phyloP scores from a whole-genome alignment of 768 basidiomycete species.

The Galerina sulciceps region DNA sequence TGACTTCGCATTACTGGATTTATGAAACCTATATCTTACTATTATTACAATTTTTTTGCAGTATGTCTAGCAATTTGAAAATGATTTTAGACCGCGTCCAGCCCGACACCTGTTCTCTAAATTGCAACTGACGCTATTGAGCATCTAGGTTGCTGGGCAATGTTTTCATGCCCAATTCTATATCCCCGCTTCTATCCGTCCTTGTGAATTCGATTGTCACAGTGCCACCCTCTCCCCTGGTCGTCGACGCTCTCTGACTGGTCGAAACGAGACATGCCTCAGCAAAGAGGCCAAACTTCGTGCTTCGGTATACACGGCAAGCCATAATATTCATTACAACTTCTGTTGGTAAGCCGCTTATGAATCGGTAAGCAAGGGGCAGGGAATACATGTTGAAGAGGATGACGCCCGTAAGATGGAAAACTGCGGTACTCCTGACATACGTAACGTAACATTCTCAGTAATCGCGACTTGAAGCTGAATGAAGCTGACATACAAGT shows the following conservation, averaged over 20 bases:
- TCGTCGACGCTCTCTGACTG: neutral
- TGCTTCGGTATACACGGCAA: slow-evolving; percentile 20
- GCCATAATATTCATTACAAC: slow-evolving; percentile 24
- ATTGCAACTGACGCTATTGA: too few species aligned
- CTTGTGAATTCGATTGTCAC: slow-evolving; percentile 1
- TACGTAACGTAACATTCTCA: neutral
- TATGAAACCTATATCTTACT: too few species aligned
- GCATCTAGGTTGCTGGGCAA: too few species aligned
- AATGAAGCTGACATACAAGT: slow-evolving; percentile 24
- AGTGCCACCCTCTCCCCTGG: neutral
- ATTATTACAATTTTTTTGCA: too few species aligned
- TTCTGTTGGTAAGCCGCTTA: slow-evolving; percentile 10
- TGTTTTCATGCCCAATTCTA: neutral
- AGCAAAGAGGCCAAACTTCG: slow-evolving; percentile 3
- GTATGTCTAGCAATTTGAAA: too few species aligned
- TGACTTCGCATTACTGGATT: too few species aligned
- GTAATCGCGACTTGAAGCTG: neutral
- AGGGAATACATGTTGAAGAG: slow-evolving; percentile 11
- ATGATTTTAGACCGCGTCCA: too few species aligned
- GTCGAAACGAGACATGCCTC: neutral
- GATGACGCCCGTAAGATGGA: slow-evolving; percentile 8
- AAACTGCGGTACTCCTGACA: slow-evolving; percentile 14
- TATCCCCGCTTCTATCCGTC: neutral
- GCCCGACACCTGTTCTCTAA: too few species aligned
- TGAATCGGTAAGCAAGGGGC: slow-evolving; percentile 13